Base-by-base conservation (phyloP, 2,329 filamentous ascomycete species). In the Trichoderma koningii region DNA sequence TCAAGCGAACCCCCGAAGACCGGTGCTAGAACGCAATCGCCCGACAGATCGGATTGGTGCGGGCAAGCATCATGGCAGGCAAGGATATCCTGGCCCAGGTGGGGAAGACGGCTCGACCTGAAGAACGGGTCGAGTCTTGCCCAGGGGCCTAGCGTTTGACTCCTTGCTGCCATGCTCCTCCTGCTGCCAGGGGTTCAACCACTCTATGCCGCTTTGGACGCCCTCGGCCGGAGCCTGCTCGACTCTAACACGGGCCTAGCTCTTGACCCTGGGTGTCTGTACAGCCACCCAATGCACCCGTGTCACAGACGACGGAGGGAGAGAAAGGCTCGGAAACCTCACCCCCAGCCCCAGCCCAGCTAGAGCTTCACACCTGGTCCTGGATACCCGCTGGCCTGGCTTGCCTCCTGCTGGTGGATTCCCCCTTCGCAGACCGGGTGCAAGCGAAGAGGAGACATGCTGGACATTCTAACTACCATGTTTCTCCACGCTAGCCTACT, bases 221-320 rank as follows among this genome's bases (percentile, higher is more conserved):
- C 51, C 34, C 57, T 56, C 53, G 51, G 60, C 51, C 60, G 64
- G 45, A 45, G 63, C 63, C 56, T 55, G 23, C 50, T 45, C 6
- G 21, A 28, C 38, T 51, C 63, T 56, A 59, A 51, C 48, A 56
- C n/a, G 53, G 50, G 28, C 55, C 48, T 65, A 41, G 53, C 34
- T 61, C 19, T 55, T 48, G 42, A 45, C 45, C 62, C 53, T 63
- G 48, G 41, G 48, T 61, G 53, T 56, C 42, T 55, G 48, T 55
- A 53, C 50, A 53, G 61, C 56, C 44, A 48, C 56, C 52, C 53
- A 55, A 56, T 63, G 41, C 59, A 63, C 30, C 59, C 59, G 59
- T 63, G 68, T 71, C 68, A 70, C 68, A 70, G 69, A 64, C 34
- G 10, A 38, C 10, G 5, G 2, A 38, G 34, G 3, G 10, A 38